phyloP scores from a whole-genome alignment of 2,329 filamentous ascomycete genomes.

The Pseudogymnoascus sp. region DNA sequence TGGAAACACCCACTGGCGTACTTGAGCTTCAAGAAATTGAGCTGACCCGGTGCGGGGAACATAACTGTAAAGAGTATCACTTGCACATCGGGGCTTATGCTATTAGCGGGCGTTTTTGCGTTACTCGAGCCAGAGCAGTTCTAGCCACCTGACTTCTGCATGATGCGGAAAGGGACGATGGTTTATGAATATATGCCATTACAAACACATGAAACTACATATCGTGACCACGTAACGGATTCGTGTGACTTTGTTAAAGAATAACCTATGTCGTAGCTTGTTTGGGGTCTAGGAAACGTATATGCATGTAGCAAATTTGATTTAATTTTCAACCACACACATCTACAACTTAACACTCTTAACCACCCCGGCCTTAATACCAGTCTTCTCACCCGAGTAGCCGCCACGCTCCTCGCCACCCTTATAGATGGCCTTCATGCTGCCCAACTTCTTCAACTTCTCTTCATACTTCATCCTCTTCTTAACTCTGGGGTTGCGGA shows the following conservation, averaged over 20 bases:
- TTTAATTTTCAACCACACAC: background rate
- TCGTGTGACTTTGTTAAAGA: background rate
- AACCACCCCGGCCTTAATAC: slow-evolving; percentile 88
- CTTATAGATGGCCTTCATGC: slow-evolving; percentile 77
- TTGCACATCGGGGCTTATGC: slow-evolving; percentile 5
- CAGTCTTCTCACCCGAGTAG: slow-evolving; percentile 85
- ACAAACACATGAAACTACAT: background rate
- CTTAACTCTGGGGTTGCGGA: slow-evolving; percentile 91
- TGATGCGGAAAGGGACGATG: background rate
- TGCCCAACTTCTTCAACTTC: slow-evolving; percentile 94
- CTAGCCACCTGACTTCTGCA: background rate
- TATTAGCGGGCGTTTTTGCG: slow-evolving; percentile 6
- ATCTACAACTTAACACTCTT: slow-evolving; percentile 82
- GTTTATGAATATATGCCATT: slow-evolving; percentile 3
- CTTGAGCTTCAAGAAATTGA: background rate
- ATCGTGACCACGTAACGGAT: background rate
- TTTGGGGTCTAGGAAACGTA: background rate
- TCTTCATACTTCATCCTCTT: slow-evolving; percentile 94
- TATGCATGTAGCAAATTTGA: background rate
- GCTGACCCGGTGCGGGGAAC: background rate
- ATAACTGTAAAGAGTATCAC: slow-evolving; percentile 4
- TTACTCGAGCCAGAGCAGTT: slow-evolving; percentile 1
- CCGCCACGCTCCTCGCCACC: slow-evolving; percentile 75
- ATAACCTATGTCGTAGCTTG: background rate
- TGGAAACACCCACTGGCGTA: background rate